A percentile compares a stretch with the other conserved stretches of the same genome.
Evolutionary conservation across 352 stramenopile genomes (phyloP).

Genomic region (Pythium myriotylum): DNA sequence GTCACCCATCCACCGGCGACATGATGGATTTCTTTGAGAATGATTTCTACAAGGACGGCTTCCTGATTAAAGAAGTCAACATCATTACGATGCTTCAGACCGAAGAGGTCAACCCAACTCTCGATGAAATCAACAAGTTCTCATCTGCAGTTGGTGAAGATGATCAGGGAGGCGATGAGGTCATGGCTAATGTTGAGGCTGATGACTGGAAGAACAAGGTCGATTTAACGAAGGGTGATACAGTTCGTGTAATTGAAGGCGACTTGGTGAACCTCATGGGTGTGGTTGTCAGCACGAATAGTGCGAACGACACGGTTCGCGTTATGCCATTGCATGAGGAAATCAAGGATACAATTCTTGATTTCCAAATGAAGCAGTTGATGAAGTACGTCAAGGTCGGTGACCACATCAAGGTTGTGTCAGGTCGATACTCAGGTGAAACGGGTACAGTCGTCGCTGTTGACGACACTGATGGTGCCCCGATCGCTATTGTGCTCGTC

Average conservation of each 20-base stretch:
- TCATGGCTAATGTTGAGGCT: conserved; percentile 71
- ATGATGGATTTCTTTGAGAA: conserved; percentile 91
- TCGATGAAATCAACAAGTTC: conserved; percentile 91
- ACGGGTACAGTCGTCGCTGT: conserved; percentile 90
- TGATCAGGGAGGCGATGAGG: conserved; percentile 65
- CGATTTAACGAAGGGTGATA: conserved; percentile 88
- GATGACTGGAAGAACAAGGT: conserved; percentile 91
- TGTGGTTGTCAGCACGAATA: conserved; percentile 89
- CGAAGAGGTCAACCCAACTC: conserved; percentile 83
- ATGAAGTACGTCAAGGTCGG: conserved; percentile 93
- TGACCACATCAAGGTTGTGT: conserved; percentile 92
- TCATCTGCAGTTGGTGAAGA: conserved; percentile 63
- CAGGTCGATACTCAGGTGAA: conserved; percentile 87
- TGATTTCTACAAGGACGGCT: conserved; percentile 88
- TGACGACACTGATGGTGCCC: conserved; percentile 79
- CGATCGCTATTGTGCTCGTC: conserved; percentile 87
- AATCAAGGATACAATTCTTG: conserved; percentile 90
- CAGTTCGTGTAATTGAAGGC: conserved; percentile 86
- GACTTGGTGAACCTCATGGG: conserved; percentile 91
- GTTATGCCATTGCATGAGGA: conserved; percentile 91
- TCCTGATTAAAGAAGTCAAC: conserved; percentile 88
- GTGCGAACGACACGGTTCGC: conserved; percentile 83
- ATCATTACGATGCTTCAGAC: conserved; percentile 85
- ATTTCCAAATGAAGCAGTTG: conserved; percentile 89
- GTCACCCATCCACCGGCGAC: conserved; percentile 68